phyloP scores from a whole-genome alignment of 805 yeast species.

The Candida xyloterini region DNA sequence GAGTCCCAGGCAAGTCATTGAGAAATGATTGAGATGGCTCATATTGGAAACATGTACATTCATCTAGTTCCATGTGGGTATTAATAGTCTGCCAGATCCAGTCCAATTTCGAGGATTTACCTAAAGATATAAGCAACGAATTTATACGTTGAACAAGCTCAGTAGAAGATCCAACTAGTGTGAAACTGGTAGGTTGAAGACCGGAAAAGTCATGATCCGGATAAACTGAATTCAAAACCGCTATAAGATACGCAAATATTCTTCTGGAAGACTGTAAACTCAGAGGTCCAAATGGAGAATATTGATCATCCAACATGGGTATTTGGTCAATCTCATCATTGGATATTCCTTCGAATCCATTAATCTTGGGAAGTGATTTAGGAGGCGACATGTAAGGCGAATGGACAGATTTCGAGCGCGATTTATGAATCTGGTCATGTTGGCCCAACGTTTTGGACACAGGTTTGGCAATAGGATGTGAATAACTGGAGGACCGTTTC shows the following conservation, averaged over 20 bases:
- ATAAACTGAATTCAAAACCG: conserved; percentile 84
- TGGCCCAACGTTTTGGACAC: conserved; percentile 10
- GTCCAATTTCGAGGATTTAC: conserved; percentile 48
- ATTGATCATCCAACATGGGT: conserved; percentile 9
- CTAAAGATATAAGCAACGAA: conserved; percentile 68
- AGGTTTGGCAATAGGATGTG: conserved; percentile 24
- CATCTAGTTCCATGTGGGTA: conserved; percentile 71
- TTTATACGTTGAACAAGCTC: conserved; percentile 67
- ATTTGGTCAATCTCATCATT: conserved; percentile 3
- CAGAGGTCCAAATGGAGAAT: conserved; percentile 87
- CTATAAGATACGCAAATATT: conserved; percentile 86
- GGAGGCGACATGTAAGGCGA: conserved; percentile 28
- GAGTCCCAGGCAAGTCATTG: conserved; percentile 57
- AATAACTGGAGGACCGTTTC: conserved; percentile 33
- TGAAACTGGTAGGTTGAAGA: conserved; percentile 75
- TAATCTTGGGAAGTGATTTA: conserved; percentile 21
- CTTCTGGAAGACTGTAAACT: conserved; percentile 82
- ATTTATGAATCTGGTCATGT: conserved; percentile 16
- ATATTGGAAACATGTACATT: conserved; percentile 62
- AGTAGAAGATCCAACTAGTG: conserved; percentile 47
- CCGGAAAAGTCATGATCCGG: conserved; percentile 95
- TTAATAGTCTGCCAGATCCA: conserved; percentile 90
- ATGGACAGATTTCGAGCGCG: conserved; percentile 31
- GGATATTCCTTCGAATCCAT: conserved; percentile 4
- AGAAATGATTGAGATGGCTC: conserved; percentile 61